A percentile compares a stretch with the other conserved stretches of the same genome.
Evolutionary conservation across 1,284 basidiomycete genomes (phyloP).

Genomic region (Ceratobasidium sp.): DNA sequence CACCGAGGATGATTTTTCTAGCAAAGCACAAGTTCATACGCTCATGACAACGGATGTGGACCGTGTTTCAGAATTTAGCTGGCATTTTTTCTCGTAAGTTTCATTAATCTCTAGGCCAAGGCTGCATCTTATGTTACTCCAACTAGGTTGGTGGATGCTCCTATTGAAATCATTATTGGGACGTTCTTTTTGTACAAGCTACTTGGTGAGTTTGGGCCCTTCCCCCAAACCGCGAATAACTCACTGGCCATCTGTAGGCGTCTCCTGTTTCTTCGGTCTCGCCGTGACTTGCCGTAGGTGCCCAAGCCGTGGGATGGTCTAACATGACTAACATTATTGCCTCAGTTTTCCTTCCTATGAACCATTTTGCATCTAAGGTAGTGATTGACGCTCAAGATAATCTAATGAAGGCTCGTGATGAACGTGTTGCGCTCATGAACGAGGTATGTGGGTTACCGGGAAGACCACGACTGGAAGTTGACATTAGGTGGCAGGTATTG

Average conservation of each 20-base stretch:
- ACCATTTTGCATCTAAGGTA: slow-evolving; percentile 86
- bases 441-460: slow-evolving; percentile 63
- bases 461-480: not conserved
- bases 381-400: slow-evolving; percentile 87
- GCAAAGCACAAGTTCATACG: slow-evolving; percentile 91
- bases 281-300: slow-evolving; percentile 72
- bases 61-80: slow-evolving; percentile 84
- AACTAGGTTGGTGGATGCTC: slow-evolving; percentile 70
- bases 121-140: not conserved
- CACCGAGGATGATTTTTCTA: slow-evolving; percentile 77
- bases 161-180: slow-evolving; percentile 85
- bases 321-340: not conserved
- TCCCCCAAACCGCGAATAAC: not conserved
- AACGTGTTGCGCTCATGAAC: slow-evolving; percentile 91
- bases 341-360: slow-evolving; percentile 81
- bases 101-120: slow-evolving; percentile 42
- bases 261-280: slow-evolving; percentile 83
- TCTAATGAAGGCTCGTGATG: slow-evolving; percentile 91
- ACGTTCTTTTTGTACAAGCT: slow-evolving; percentile 83
- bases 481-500: slow-evolving; percentile 64
- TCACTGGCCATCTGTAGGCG: slow-evolving; percentile 54
- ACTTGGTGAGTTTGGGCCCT: slow-evolving; percentile 66
- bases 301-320: not conserved
- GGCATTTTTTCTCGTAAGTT: slow-evolving; percentile 77
- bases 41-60: slow-evolving; percentile 92